Percentiles rank a stretch among this genome's conserved stretches.
Evolutionary conservation across 73 alveolate genomes (phyloP).

Genomic region (Symbiodinium natans): DNA sequence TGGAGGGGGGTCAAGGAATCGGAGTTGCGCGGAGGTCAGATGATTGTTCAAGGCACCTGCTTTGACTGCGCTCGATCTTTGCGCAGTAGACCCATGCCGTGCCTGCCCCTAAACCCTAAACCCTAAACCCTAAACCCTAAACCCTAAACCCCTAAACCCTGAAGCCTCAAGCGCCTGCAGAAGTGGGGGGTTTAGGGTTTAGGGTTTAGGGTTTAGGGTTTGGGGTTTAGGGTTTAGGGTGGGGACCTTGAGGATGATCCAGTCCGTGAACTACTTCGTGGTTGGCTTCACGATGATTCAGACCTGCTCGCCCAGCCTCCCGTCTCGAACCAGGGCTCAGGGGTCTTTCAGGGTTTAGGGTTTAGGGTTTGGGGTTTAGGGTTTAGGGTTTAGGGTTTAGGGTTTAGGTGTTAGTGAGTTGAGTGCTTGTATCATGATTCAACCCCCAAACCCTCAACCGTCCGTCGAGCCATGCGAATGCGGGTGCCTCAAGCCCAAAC

Average conservation of each 20-base stretch:
- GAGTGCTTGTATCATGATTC: neutral
- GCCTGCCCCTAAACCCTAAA: too few relatives aligned
- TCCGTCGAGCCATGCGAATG: neutral
- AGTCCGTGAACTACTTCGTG: constrained; percentile 89
- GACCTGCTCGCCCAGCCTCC: constrained; percentile 70
- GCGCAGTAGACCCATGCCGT: too few relatives aligned
- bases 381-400: neutral
- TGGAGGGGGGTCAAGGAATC: too few relatives aligned
- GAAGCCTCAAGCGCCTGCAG: too few relatives aligned
- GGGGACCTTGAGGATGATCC: constrained; percentile 7
- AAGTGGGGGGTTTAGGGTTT: neutral
- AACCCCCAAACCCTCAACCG: neutral
- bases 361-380: neutral
- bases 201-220: neutral
- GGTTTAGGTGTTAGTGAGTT: neutral
- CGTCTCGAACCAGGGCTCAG: too few relatives aligned
- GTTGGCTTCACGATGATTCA: constrained; percentile 77
- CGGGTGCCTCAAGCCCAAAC: neutral
- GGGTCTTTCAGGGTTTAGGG: too few relatives aligned
- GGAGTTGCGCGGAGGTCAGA: too few relatives aligned
- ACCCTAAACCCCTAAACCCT: too few relatives aligned
- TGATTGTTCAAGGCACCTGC: too few relatives aligned
- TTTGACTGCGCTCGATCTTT: too few relatives aligned
- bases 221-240: neutral
- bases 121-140: too few relatives aligned